Conservation (phyloP, 371 early-diverging fungal genomes). For the Sporodiniella umbellata region DNA sequence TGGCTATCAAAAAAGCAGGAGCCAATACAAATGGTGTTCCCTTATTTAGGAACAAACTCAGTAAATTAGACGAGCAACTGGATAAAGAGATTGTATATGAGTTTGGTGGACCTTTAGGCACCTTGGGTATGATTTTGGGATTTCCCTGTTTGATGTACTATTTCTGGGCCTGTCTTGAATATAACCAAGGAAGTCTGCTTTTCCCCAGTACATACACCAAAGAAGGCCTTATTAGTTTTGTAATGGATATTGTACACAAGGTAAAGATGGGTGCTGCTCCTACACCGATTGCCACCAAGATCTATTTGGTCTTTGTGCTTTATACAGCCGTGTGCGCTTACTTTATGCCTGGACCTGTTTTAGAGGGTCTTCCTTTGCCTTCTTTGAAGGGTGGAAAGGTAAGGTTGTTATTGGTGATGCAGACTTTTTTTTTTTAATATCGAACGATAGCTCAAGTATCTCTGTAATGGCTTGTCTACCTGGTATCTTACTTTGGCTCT, state of each 20-base stretch:
- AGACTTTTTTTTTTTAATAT: not conserved
- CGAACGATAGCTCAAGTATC: slow-evolving; percentile 55
- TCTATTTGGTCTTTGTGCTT: slow-evolving; percentile 60
- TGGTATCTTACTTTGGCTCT: slow-evolving; percentile 52
- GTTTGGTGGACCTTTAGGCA: slow-evolving; percentile 73
- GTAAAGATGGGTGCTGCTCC: slow-evolving; percentile 50
- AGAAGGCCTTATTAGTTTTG: slow-evolving; percentile 34
- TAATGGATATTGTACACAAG: slow-evolving; percentile 40
- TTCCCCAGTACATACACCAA: slow-evolving; percentile 40
- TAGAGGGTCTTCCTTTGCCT: slow-evolving; percentile 69
- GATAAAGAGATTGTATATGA: slow-evolving; percentile 67
- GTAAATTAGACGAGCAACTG: slow-evolving; percentile 45
- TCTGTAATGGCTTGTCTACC: slow-evolving; percentile 57
- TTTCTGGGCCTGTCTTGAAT: slow-evolving; percentile 68
- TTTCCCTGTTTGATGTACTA: slow-evolving; percentile 75
- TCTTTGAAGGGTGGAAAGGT: slow-evolving; percentile 56
- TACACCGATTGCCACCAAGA: slow-evolving; percentile 48
- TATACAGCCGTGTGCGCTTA: slow-evolving; percentile 57
- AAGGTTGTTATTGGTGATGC: slow-evolving; percentile 6
- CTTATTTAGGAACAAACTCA: slow-evolving; percentile 33
- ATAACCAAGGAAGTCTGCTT: slow-evolving; percentile 58
- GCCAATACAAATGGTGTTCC: slow-evolving; percentile 40
- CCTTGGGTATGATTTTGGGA: slow-evolving; percentile 65
- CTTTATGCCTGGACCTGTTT: slow-evolving; percentile 66
- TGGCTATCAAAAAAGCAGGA: not conserved